Base-by-base conservation (phyloP, 2,329 filamentous ascomycete genomes). In the Sclerotiophoma versabilis region DNA sequence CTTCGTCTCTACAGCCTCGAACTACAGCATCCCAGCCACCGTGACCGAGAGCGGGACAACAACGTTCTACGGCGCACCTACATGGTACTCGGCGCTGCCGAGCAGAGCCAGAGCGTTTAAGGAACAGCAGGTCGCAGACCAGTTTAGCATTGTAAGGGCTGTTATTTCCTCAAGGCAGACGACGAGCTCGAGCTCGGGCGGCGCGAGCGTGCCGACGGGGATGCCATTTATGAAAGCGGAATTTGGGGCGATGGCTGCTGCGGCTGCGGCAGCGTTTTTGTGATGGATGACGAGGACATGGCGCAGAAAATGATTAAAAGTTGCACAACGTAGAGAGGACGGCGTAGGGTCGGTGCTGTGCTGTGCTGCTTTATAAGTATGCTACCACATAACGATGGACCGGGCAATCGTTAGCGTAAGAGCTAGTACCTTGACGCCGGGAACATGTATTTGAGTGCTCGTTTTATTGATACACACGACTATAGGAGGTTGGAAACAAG, bases 51-150 rank as follows among this genome's bases (percentile, higher is more conserved):
- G 57, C 4, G 53, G 44, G 2, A 54, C 59, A 3, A 66, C 63
- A 17, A 65, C 64, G 11, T 66, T 65, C 5, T 68, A 59, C 46
- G 62, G 59, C 25, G 63, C 58, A 15, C 69, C 69, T 20, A 50
- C 60, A 11, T 72, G 69, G 69, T 72, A 72, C 19, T 61, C 59
- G 12, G 68, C 69, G 46, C 57, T 72, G 44, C 69, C 69, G 20
- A 65, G 56, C 29, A 56, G 57, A 17, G 69, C 60, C n/a, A 48
- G 60, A 22, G 51, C 55, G 20, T 72, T 71, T 49, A 72, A 72
- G 59, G 69, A 72, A 48, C 58, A 63, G 39, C 69, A 71, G 59
- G 69, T 71, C 10, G 44, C 43, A 10, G 64, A 70, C 38, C 65
- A 72, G 57, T 72, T 69, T 43, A 70, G 66, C 30, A 66, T 69